Conservation (phyloP, 2,329 filamentous ascomycete species). For the Colletotrichum sp. region DNA sequence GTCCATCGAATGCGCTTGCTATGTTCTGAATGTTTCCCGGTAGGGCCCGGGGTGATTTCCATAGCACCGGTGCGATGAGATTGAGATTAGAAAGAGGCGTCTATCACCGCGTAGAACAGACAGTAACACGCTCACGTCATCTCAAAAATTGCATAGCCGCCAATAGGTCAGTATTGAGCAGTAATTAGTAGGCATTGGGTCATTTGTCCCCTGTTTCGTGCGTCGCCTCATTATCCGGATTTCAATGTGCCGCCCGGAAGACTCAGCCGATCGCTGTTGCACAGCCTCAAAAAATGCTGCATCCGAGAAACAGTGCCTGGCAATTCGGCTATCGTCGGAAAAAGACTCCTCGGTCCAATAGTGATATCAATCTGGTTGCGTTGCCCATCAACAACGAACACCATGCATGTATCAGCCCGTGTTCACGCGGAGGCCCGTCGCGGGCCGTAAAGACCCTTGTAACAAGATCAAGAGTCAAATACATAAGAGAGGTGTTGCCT, state of each 20-base stretch:
- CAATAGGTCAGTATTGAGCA: not conserved
- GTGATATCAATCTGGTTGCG: not conserved
- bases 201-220: not conserved
- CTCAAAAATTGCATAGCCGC: not conserved
- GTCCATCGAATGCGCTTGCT: not conserved
- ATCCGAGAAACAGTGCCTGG: not conserved
- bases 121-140: not conserved
- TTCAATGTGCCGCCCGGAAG: not conserved
- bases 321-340: not conserved
- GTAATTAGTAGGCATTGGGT: not conserved
- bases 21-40: not conserved
- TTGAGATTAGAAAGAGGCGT: not conserved
- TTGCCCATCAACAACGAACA: not conserved
- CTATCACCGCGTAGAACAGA: not conserved
- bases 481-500: not conserved
- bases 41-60: too few species aligned
- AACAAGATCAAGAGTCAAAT: not conserved
- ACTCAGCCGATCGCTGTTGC: not conserved
- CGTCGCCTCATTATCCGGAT: not conserved
- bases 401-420: not conserved
- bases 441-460: not conserved
- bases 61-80: not conserved
- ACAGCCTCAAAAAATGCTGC: not conserved
- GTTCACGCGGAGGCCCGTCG: not conserved
- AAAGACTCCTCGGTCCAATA: not conserved